These are phyloP conservation scores for Cyclostephanos invisitatus DNA, from an alignment of 108 stramenopile genomes.

Conservation along the genomic window DNA sequence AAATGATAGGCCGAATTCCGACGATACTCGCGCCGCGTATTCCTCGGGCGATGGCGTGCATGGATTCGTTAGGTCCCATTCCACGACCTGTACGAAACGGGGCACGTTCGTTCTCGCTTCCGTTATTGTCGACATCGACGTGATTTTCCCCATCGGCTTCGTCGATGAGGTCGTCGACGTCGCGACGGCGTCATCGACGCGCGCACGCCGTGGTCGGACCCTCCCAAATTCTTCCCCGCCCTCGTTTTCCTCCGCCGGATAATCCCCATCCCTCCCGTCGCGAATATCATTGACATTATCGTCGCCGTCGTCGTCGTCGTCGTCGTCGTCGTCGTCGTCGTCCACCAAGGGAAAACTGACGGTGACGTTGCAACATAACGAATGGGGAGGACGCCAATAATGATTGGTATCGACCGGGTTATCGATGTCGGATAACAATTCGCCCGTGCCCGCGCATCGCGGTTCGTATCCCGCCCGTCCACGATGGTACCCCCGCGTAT, in stretches of 20 bases:
- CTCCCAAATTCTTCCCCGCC: conserved; percentile 11
- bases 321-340: conserved; percentile 35
- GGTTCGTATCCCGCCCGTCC: conserved; percentile 78
- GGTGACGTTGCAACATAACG: conserved; percentile 25
- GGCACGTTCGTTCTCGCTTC: conserved; percentile 8
- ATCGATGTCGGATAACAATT: conserved; percentile 57
- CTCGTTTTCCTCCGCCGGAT: neutral
- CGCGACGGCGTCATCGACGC: no score
- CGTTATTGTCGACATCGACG: neutral
- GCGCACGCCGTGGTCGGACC: no score
- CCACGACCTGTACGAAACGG: conserved; percentile 50
- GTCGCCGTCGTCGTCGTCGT: conserved; percentile 30
- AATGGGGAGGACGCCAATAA: conserved; percentile 44
- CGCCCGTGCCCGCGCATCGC: conserved; percentile 57
- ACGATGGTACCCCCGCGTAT: conserved; percentile 76
- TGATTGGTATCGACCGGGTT: conserved; percentile 77
- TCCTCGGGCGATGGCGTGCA: conserved; percentile 57
- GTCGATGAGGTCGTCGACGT: no score
- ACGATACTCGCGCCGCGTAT: conserved; percentile 58
- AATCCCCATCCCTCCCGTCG: conserved; percentile 10
- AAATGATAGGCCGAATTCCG: conserved; percentile 70
- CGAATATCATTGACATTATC: no score
- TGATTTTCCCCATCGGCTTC: no score
- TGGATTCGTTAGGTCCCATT: conserved; percentile 69
- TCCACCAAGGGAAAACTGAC: conserved; percentile 68